Evolutionary conservation across 371 early-diverging fungal species (phyloP), one percentile per base, ranked within the genome.

Genomic region (Lichtheimia corymbifera): DNA sequence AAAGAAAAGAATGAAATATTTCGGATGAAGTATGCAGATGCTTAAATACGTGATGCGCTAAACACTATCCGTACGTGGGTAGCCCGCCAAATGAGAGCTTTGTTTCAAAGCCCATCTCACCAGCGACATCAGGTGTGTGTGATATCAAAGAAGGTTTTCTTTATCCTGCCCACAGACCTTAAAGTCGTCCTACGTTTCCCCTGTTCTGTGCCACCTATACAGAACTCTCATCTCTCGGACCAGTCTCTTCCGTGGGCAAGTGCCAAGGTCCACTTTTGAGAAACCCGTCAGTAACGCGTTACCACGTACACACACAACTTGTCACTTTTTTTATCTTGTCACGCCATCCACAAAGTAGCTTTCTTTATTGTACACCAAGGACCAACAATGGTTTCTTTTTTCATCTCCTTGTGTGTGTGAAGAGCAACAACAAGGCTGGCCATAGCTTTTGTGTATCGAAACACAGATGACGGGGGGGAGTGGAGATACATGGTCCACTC

Each of bases 141-240:
- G n/a, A 9, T n/a, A n/a, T 47, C 22, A 22, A 18, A 18, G 47
- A n/a, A 18, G 18, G n/a, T 22, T 47, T 47, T 47, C 47, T 47
- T 35, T 35, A 47, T n/a, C 47, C 47, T 47, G 47, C 47, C 47
- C 47, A 47, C 47, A 22, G 47, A 47, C 47, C 47, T 47, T n/a
- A 47, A n/a, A 15, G 47, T 47, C 22, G 47, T 47, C 47, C 22
- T 47, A 47, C 47, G 47, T 22, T 47, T 22, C 47, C 47, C 47
- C 22, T 47, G 22, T 47, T 47, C 22, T 47, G 47, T 47, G 47
- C n/a, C 47, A 47, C 47, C 14, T 17, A 17, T 47, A 47, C 22
- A n/a, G n/a, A n/a, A 18, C 47, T n/a, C 17, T 47, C 47, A 18
- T 47, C 14, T 47, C 47, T 47, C 18, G 47, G 18, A 47, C 22